Evolutionary conservation across 2,329 filamentous ascomycete species (phyloP), one percentile per base, ranked within the genome.

Genomic region (Botryosphaeria dothidea): DNA sequence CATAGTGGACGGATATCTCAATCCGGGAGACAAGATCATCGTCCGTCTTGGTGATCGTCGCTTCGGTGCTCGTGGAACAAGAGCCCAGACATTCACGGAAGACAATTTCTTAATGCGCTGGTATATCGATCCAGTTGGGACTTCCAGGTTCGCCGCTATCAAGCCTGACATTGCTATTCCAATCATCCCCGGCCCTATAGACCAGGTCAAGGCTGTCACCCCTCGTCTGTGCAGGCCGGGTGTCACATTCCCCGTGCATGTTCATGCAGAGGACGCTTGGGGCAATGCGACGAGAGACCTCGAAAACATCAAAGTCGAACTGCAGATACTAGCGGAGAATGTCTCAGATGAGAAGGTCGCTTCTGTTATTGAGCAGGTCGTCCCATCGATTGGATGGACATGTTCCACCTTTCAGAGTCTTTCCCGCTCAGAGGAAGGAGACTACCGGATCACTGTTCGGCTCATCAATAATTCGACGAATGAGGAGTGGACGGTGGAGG

Each of bases 51-150:
- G 75, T 15, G 76, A 78, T 49, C 63, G 71, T 13, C 67, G 75
- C 13, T 78, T 68, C 65, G 75, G 76, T 15, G 62, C 73, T 1
- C 60, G 68, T 17, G 75, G 76, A 3, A 77, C 75, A 1, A 69
- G 75, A 4, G 71, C 71, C 3, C 75, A 78, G 66, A 77, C 75
- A 1, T 77, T 77, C 65, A 75, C 78, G 6, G 76, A 78, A 57
- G 71, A 74, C 38, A 66, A 69, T 1, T 77, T 77, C 51, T 45
- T 68, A 6, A 75, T 75, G 76, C 69, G 75, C 57, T 77, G 72
- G 71, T 78, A 78, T 58, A 77, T 78, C 27, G 75, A 78, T 54
- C 75, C 74, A 1, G 75, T 78, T 1, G 75, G 76, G 1, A 77
- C 76, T 0, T 77, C 74, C 2, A 65, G 73, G 34, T 76, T 77